Percentiles rank a stretch among this genome's conserved stretches.
Conservation (phyloP, 1,139 yeast genomes). For the Sugiyamaella grinbergsii region DNA sequence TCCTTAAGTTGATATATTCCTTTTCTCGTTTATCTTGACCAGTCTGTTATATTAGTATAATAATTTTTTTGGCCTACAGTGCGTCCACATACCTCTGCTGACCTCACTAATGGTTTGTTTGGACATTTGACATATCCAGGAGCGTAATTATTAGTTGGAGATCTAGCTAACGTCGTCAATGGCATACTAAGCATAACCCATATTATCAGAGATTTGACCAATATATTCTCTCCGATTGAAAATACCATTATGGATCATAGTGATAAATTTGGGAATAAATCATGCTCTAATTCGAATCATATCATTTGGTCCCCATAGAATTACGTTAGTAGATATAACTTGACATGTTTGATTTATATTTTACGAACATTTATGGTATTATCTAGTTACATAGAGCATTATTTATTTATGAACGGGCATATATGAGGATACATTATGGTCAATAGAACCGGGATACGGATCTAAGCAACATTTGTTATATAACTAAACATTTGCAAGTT, state of each 20-base stretch:
- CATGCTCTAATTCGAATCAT: constrained; percentile 4
- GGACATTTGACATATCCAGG: constrained; percentile 29
- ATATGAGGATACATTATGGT: not conserved
- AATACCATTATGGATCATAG: constrained; percentile 9
- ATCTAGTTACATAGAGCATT: not conserved
- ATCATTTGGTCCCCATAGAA: constrained; percentile 2
- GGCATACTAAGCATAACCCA: not conserved
- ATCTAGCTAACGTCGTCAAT: constrained; percentile 10
- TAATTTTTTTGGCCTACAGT: not conserved
- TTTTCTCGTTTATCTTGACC: constrained; percentile 19
- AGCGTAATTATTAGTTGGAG: constrained; percentile 25
- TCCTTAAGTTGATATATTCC: constrained; percentile 21
- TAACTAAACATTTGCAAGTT: no score
- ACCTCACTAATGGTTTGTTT: constrained; percentile 22
- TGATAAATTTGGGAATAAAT: not conserved
- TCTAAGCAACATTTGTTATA: no score
- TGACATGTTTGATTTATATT: not conserved
- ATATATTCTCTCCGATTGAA: not conserved
- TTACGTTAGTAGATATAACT: not conserved
- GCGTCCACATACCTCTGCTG: constrained; percentile 20
- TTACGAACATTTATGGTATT: constrained; percentile 6
- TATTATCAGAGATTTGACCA: not conserved
- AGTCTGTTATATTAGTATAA: constrained; percentile 12
- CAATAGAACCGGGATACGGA: no score
- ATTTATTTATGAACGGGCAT: not conserved